These are phyloP conservation scores for Cenchrus americanus DNA, from an alignment of 176 grass and related monocot species.

Conservation along the genomic window DNA sequence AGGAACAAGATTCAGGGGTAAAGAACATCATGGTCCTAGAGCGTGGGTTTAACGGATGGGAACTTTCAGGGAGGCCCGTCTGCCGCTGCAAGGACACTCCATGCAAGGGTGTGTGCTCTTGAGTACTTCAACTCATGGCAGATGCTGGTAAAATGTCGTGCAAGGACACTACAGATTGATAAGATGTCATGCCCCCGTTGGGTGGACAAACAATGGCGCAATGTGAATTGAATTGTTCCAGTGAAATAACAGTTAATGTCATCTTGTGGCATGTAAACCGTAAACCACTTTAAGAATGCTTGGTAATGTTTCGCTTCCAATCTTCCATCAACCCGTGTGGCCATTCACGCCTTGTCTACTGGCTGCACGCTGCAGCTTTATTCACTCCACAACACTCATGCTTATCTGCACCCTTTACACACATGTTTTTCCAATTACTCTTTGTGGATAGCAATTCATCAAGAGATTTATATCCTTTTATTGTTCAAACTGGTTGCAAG, in stretches of 20 bases:
- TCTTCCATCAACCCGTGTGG: background rate
- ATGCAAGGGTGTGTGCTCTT: slow-evolving; percentile 65
- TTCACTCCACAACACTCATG: background rate
- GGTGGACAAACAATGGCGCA: background rate
- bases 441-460: background rate
- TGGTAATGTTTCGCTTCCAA: background rate
- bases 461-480: background rate
- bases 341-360: background rate
- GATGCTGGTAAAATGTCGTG: background rate
- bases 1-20: slow-evolving; percentile 60
- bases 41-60: slow-evolving; percentile 88
- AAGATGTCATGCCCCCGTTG: slow-evolving; percentile 1
- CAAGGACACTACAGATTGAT: background rate
- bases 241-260: slow-evolving; percentile 11
- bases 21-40: slow-evolving; percentile 80
- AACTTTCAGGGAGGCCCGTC: slow-evolving; percentile 62
- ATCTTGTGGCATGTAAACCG: slow-evolving; percentile 41
- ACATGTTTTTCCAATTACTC: background rate
- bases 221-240: background rate
- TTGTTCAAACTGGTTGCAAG: background rate
- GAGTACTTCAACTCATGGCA: background rate
- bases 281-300: background rate
- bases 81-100: slow-evolving; percentile 71
- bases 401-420: background rate
- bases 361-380: background rate